Base-by-base conservation (phyloP, 1,284 basidiomycete genomes). In the Ustilago tritici region DNA sequence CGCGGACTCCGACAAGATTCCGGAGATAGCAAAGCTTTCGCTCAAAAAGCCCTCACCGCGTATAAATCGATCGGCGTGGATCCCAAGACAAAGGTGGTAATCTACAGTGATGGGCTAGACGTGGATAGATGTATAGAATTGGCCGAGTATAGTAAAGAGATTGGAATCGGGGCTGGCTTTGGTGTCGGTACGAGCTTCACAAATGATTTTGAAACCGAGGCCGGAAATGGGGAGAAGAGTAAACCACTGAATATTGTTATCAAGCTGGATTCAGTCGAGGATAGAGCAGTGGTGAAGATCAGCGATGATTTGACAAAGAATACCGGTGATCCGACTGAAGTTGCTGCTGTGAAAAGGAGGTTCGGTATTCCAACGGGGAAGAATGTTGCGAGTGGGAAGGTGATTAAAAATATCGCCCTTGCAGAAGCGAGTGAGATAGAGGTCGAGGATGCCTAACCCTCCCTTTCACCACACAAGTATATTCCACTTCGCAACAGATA, bases 251-350 rank as follows among this genome's bases (percentile, higher is more conserved):
- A 86, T 61, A 84, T 86, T 28, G 84, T 86, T 53, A 82, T 86
- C 75, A 86, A 86, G 65, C 67, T 86, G 9, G 65, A 73, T 56
- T 70, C 58, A 40, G 76, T 86, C 41, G 72, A 84, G 14, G 81
- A 74, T 11, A 49, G 58, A 32, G 79, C 67, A 9, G 76, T 80
- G 17, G 84, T 86, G n/a, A 86, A 86, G 61, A 86, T 86, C 60
- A 77, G 71, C 52, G 84, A 86, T 61, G 84, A 86, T 50, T 65
- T 86, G 34, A 84, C 82, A 12, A 86, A 86, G 70, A 86, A 85
- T 53, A 84, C 84, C 2, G 84, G 84, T 38, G 83, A 84, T 50
- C 64, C 72, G 1, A 69, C 66, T 12, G 76, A 85, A 62, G 74
- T 86, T 12, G 19, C 52, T 0, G 75, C 75, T 2, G 75, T 77